Evolutionary conservation across 2,329 filamentous ascomycete genomes (phyloP), one percentile per base, ranked within the genome.

Genomic region (Neopestalotiopsis sp.): DNA sequence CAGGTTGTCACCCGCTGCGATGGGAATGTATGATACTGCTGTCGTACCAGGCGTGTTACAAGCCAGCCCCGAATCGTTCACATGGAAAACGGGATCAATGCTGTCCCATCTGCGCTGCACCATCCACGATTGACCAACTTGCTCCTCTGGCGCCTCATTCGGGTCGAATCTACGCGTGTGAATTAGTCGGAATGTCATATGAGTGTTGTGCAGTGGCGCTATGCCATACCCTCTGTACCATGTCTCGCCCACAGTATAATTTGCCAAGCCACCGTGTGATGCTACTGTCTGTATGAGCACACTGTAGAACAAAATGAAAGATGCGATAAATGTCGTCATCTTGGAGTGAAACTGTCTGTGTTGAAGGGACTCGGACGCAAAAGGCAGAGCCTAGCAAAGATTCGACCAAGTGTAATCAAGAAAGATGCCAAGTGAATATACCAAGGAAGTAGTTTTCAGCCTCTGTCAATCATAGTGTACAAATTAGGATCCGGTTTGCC

Each of bases 241-340:
- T 14, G 75, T 79, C 2, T 81, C 78, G 34, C 79, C 81, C 0
- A 83, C 81, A 2, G 80, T 82, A 71, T 82, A 83, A 71, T 82
- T 82, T 42, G 77, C 74, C 9, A 83, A 73, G 5, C 80, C 81
- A 6, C 80, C 81, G 69, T 82, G 81, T 20, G 76, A 78, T n/a
- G 67, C 65, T 32, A 67, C 72, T 5, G 40, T 10, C 24, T 14
- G 62, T 4, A 14, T 14, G 12, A 59, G 20, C 4, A 14, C 12
- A 20, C 24, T 65, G 38, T 9, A 34, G 14, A 34, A 32, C 7
- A 62, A 20, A 5, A 60, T 7, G 20, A 52, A 10, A n/a, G 13
- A 52, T n/a, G n/a, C 9, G 3, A n/a, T n/a, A 7, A 17, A 52
- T 20, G n/a, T 52, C n/a, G 45, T 6, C 45, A 52, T 52, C 3